Evolutionary conservation across 2,329 filamentous ascomycete genomes (phyloP), one percentile per base, ranked within the genome.

Genomic region (Orbilia javanica): DNA sequence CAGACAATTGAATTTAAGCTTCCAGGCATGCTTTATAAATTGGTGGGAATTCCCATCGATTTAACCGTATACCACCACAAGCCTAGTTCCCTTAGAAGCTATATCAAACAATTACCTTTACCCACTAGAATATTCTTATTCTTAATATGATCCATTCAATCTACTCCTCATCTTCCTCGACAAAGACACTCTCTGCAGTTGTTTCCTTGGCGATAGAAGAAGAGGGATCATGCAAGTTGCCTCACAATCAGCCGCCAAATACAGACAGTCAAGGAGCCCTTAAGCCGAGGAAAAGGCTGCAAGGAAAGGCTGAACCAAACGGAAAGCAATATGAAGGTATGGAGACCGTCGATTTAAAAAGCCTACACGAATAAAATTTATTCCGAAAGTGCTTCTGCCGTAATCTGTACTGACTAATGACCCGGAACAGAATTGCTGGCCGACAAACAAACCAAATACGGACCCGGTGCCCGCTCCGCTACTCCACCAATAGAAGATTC

Each of bases 111-210:
- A n/a, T n/a, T n/a, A n/a, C n/a, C n/a, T n/a, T n/a, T n/a, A n/a
- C n/a, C n/a, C n/a, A n/a, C n/a, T n/a, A n/a, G n/a, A n/a, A n/a
- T n/a, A n/a, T n/a, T n/a, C n/a, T n/a, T n/a, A n/a, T n/a, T 18
- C 6, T n/a, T 4, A 62, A 22, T 25, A 69, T 69, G 66, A 50
- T 62, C 39, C 34, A 13, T 27, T 25, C 39, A 20, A 50, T 46
- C 6, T 15, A 27, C 11, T 50, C 67, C 2, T 63, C 67, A 0
- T 70, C 67, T 10, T 44, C 67, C 31, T 15, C 25, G 3, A 53
- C 55, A 15, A 42, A 60, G 34, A 34, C 20, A n/a, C 67, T 50
- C 13, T 44, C 55, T 18, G 4, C 39, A 15, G 25, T 36, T 29
- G 2, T 42, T 6, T 11, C 29, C 18, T n/a, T 63, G 10, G 29